Evolutionary conservation across 306 rosid species (phyloP).

Genomic region (Vicia faba): DNA sequence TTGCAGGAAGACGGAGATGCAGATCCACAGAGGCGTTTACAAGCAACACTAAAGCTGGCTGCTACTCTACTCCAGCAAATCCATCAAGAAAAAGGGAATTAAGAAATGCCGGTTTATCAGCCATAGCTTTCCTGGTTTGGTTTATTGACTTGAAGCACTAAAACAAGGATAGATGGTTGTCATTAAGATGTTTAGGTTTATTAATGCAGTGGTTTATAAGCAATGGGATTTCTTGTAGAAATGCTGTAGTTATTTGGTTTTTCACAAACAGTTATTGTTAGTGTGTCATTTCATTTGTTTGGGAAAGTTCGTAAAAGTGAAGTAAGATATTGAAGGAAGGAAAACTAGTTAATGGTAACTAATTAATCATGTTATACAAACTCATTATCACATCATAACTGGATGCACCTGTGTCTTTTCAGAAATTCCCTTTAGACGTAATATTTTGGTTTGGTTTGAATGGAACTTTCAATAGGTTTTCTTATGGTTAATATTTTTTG

Average conservation of each 20-base stretch:
- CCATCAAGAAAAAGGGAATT: conserved; percentile 86
- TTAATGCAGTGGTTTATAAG: conserved; percentile 26
- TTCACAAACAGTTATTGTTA: background rate
- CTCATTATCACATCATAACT: background rate
- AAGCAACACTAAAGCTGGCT: conserved; percentile 92
- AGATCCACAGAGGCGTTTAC: conserved; percentile 87
- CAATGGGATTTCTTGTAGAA: conserved; percentile 25
- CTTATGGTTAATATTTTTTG: no score
- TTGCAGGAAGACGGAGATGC: conserved; percentile 60
- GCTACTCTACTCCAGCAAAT: conserved; percentile 94
- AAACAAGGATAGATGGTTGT: conserved; percentile 22
- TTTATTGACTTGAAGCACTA: background rate
- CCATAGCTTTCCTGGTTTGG: conserved; percentile 13
- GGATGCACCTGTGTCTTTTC: background rate
- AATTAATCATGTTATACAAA: background rate
- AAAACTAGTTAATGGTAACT: no score
- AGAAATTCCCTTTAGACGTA: background rate
- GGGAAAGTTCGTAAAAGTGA: background rate
- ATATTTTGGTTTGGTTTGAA: background rate
- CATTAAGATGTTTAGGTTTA: conserved; percentile 21
- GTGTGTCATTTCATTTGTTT: background rate
- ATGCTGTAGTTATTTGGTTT: conserved; percentile 16
- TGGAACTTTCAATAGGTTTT: background rate
- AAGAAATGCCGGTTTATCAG: conserved; percentile 23
- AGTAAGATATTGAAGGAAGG: background rate